Evolutionary conservation across 176 grass and related monocot species (phyloP).

Genomic region (Cenchrus purpureus): DNA sequence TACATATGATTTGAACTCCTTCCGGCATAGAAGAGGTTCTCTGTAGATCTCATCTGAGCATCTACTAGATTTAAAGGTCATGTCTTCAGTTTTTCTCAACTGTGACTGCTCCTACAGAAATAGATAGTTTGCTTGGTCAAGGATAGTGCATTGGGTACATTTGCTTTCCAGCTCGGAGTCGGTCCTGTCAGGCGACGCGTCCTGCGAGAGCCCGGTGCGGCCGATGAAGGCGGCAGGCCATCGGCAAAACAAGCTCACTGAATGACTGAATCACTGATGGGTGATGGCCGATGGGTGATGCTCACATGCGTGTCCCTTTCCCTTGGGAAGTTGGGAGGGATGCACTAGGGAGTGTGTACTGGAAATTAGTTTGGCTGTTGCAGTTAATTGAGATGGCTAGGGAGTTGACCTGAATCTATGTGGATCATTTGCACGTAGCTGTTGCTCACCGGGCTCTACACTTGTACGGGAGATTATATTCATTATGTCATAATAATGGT

Average conservation of each 20-base stretch:
- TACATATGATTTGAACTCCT: constrained; percentile 39
- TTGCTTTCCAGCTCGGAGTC: no score
- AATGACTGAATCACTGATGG: no score
- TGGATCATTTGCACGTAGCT: constrained; percentile 1
- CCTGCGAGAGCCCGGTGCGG: no score
- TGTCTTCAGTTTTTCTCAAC: constrained; percentile 26
- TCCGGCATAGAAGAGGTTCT: constrained; percentile 35
- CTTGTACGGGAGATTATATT: background rate
- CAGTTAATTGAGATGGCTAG: background rate
- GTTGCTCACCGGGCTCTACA: background rate
- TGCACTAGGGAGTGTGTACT: no score
- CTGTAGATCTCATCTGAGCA: constrained; percentile 32
- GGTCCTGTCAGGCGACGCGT: no score
- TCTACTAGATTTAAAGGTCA: constrained; percentile 51
- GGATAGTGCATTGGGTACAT: background rate
- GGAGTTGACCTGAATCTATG: constrained; percentile 21
- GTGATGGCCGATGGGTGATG: no score
- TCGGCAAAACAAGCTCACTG: no score
- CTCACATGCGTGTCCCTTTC: no score
- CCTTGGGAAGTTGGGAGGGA: no score
- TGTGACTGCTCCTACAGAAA: background rate
- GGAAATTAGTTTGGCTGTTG: background rate
- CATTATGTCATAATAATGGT: background rate
- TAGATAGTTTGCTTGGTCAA: constrained; percentile 19
- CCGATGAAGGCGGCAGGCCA: no score